Evolutionary conservation across 176 grass and related monocot species (phyloP), one percentile per base, ranked within the genome.

Genomic region (Musa troglodytarum): DNA sequence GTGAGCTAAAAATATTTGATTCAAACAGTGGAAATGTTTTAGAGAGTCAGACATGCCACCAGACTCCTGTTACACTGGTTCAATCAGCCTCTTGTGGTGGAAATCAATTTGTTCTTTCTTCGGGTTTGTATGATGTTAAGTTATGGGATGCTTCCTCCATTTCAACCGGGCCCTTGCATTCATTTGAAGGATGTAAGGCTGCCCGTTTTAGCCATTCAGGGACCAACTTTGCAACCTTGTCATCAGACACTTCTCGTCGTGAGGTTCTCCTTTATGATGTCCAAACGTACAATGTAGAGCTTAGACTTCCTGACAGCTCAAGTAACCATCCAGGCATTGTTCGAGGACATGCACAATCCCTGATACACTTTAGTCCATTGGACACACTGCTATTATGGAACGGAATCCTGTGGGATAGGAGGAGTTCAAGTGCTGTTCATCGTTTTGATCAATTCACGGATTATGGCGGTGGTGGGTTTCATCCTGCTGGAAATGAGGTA

Each of bases 371-470:
- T 59, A 98, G 86, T 77, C 90, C 95, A 66, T 86, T 68, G 15
- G 95, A 98, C 43, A 86, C 73, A 13, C 87, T 94, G 90, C 73
- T 98, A 63, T 75, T 98, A 76, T 98, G 90, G 90, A 98, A 98
- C 50, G 95, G 95, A 50, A 76, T 87, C 29, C 88, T 98, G 71
- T 98, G 95, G 95, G 95, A 98, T 84, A 83, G 79, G 25, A 85
- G 90, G 26, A 80, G 74, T 53, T 65, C 82, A 8, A 80, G 75
- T 72, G 74, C 88, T 65, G 28, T 98, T 55, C 88, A 91, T 88
- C 86, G 87, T 59, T 98, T 98, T 66, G 95, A 98, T 55, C 95
- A 98, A 70, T 98, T 98, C 81, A 98, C 95, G 49, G 95, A 98
- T 77, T 98, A 93, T 50, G 85, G 95, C 24, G 95, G 95, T 0